Percentiles rank a stretch among this genome's conserved stretches.
Evolutionary conservation across 306 rosid species (phyloP).

Genomic region (Cicer arietinum): DNA sequence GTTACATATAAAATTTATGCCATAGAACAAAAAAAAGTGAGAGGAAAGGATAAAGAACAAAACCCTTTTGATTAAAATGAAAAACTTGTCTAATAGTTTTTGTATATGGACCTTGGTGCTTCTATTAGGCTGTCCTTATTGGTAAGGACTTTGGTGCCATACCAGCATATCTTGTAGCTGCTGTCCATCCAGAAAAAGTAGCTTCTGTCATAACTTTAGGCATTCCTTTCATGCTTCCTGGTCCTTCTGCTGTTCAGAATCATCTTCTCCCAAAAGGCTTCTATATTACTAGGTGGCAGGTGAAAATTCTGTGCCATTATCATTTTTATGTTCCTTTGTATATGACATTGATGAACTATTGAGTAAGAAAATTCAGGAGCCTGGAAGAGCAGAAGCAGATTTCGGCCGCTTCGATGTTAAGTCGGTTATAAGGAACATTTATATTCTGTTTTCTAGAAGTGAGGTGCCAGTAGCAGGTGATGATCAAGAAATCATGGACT

Average conservation of each 20-base stretch:
- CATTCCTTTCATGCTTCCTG: constrained; percentile 59
- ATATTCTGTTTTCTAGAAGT: constrained; percentile 61
- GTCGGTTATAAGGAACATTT: constrained; percentile 59
- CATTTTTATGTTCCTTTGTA: background rate
- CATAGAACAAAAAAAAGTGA: background rate
- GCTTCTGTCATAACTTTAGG: constrained; percentile 57
- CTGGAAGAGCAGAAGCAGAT: constrained; percentile 66
- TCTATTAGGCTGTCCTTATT: constrained; percentile 56
- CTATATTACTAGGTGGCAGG: constrained; percentile 65
- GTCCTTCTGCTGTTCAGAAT: constrained; percentile 46
- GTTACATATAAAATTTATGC: background rate
- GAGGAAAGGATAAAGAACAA: too few species aligned
- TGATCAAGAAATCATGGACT: constrained; percentile 69
- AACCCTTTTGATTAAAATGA: background rate
- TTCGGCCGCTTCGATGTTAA: constrained; percentile 64
- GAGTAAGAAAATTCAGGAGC: constrained; percentile 46
- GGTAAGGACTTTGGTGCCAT: constrained; percentile 67
- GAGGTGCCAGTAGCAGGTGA: constrained; percentile 59
- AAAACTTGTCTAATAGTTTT: constrained; percentile 18
- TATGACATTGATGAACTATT: background rate
- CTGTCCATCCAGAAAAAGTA: constrained; percentile 56
- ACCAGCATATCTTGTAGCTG: constrained; percentile 53
- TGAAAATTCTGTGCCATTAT: constrained; percentile 7
- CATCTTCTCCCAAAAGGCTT: constrained; percentile 65
- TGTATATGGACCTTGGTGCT: constrained; percentile 1